Evolutionary conservation across 495 filamentous ascomycete species (phyloP).

Genomic region (Penicillium diatomitis): DNA sequence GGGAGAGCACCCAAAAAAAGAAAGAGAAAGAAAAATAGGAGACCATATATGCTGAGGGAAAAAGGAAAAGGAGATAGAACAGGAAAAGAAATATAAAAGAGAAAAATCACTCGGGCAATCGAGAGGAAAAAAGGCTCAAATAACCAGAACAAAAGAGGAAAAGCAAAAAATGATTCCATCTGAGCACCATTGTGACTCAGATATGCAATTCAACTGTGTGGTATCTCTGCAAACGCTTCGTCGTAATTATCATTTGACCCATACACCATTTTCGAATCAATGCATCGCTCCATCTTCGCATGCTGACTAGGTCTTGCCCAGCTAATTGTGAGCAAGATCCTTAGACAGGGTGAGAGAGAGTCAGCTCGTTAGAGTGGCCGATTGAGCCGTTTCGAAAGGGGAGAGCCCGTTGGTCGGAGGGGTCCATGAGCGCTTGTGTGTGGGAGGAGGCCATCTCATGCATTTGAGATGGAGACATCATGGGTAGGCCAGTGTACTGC

Average conservation of each 20-base stretch:
- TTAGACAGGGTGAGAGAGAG: conserved; percentile 17
- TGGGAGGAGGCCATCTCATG: conserved; percentile 24
- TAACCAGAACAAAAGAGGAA: no score
- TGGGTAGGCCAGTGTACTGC: conserved; percentile 22
- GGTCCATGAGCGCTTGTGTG: conserved; percentile 12
- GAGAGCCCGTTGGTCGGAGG: conserved; percentile 10
- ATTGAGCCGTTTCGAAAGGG: conserved; percentile 28
- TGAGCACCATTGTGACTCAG: no score
- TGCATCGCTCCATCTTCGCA: neutral
- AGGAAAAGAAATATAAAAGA: no score
- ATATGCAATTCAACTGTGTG: no score
- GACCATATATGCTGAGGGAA: no score
- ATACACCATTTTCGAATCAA: conserved; percentile 2
- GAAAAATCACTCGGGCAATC: no score
- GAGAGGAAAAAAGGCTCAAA: no score
- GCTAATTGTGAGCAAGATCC: conserved; percentile 2
- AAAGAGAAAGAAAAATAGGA: no score
- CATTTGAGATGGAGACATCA: conserved; percentile 18
- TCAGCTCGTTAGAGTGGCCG: conserved; percentile 22
- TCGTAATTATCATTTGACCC: conserved; percentile 19
- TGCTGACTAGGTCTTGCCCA: conserved; percentile 18
- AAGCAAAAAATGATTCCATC: no score
- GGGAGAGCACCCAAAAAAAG: no score
- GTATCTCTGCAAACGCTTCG: neutral
- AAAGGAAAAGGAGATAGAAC: no score